Base-by-base conservation (phyloP, 2,329 filamentous ascomycete genomes). In the Bretziella fagacearum region DNA sequence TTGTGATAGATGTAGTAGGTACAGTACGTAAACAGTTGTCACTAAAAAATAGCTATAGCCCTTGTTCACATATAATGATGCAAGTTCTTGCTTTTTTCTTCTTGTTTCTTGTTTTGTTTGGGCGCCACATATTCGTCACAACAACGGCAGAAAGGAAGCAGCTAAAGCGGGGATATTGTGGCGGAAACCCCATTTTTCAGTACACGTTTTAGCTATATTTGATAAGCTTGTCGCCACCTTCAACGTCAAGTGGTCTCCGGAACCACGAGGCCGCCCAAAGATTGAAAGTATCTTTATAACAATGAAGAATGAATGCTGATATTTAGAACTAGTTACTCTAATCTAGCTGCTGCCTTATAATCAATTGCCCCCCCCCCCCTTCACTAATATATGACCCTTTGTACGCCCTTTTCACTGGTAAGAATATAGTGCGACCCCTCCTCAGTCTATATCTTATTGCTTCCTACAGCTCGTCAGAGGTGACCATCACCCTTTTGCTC, bases 61-160 rank as follows among this genome's bases (percentile, higher is more conserved):
- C 35, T 39, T 39, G 35, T 39, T 18, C 35, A 39, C 35, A n/a
- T 39, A 20, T 20, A 39, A 39, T 39, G 2, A 10, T 17, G 35
- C 18, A 39, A n/a, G 3, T 22, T 23, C 3, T 22, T 17, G 20
- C 15, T 8, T 39, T 39, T 20, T n/a, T n/a, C 18, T 27, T 37
- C 17, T 25, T 17, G n/a, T 27, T 18, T 6, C 20, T 48, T 44
- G 10, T 33, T 43, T 37, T 25, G 32, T 37, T 39, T 25, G 8
- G n/a, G 22, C 33, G 47, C 47, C 47, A 49, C 47, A 45, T 18
- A 30, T 33, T 44, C 47, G 42, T 32, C 41, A 49, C 45, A 49
- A 23, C 30, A 44, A 48, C 39, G 2, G 22, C n/a, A 35, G 17
- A 6, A 13, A 18, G 10, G 10, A 23, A 23, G 15, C 29, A 17